Conservation (phyloP, 495 filamentous ascomycete genomes). For the Penicillium odoratum region DNA sequence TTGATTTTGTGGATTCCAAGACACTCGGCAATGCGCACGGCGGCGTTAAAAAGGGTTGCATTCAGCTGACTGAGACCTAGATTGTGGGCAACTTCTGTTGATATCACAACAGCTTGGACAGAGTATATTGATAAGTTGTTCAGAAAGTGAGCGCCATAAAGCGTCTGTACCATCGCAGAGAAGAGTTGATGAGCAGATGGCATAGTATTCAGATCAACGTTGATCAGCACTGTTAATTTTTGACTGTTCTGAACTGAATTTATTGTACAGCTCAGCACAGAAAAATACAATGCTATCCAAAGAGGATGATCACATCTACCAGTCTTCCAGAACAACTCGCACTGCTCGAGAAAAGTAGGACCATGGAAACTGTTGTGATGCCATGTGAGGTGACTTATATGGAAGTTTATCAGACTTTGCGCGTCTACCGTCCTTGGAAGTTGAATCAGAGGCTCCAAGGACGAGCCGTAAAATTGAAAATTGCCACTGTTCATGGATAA, state of each 20-base stretch:
- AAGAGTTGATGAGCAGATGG: slow-evolving; percentile 28
- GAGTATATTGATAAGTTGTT: slow-evolving; percentile 39
- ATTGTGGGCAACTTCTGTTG: slow-evolving; percentile 47
- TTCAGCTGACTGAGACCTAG: slow-evolving; percentile 47
- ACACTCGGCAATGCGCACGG: slow-evolving; percentile 41
- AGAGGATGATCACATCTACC: slow-evolving; percentile 32
- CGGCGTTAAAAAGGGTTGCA: slow-evolving; percentile 39
- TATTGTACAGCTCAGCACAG: slow-evolving; percentile 30
- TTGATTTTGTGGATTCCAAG: slow-evolving; percentile 36
- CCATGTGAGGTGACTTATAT: slow-evolving; percentile 30
- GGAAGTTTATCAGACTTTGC: slow-evolving; percentile 30
- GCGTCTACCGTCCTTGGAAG: slow-evolving; percentile 18
- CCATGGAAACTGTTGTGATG: slow-evolving; percentile 33
- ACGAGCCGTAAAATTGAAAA: slow-evolving; percentile 18
- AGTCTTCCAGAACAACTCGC: slow-evolving; percentile 29
- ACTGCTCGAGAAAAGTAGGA: slow-evolving; percentile 33
- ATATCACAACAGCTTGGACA: slow-evolving; percentile 46
- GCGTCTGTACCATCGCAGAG: slow-evolving; percentile 30
- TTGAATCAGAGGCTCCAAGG: slow-evolving; percentile 8
- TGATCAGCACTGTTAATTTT: slow-evolving; percentile 19
- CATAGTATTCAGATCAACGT: slow-evolving; percentile 24
- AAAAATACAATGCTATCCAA: slow-evolving; percentile 33
- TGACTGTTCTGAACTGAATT: slow-evolving; percentile 31
- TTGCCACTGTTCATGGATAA: slow-evolving; percentile 19
- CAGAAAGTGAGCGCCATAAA: slow-evolving; percentile 30